Conservation (phyloP, 2,329 filamentous ascomycete genomes). For the Mycocentrospora acerina region DNA sequence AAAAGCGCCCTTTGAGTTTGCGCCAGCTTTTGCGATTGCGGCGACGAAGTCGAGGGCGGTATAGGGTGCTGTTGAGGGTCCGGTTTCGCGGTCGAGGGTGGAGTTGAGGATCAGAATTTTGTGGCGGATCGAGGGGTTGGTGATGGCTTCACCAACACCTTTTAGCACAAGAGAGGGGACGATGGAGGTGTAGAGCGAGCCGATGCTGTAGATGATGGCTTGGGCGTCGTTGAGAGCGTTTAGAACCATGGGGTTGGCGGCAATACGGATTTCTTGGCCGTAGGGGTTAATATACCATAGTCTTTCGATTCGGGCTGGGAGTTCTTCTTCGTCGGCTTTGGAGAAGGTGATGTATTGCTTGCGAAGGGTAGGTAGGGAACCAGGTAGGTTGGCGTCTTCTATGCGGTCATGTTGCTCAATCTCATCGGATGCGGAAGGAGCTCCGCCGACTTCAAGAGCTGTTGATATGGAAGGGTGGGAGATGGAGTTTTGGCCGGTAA, state of each 20-base stretch:
- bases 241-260: conserved; percentile 78
- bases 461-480: conserved; percentile 35
- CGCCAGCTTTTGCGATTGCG: conserved; percentile 69
- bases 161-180: conserved; percentile 79
- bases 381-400: conserved; percentile 79
- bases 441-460: conserved; percentile 23
- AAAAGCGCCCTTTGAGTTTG: conserved; percentile 52
- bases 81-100: conserved; percentile 81
- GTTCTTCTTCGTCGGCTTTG: conserved; percentile 72
- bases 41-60: conserved; percentile 78
- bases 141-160: conserved; percentile 69
- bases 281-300: conserved; percentile 99
- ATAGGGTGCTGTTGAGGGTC: conserved; percentile 65
- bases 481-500: conserved; percentile 79
- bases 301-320: conserved; percentile 74
- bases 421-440: conserved; percentile 36
- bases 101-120: conserved; percentile 88
- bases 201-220: conserved; percentile 85
- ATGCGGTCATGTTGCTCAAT: conserved; percentile 63
- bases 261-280: conserved; percentile 88
- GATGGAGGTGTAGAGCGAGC: conserved; percentile 88
- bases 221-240: conserved; percentile 65
- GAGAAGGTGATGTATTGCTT: conserved; percentile 80
- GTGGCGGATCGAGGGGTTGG: conserved; percentile 56
- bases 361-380: conserved; percentile 76